Percentiles rank a stretch among this genome's conserved stretches.
Evolutionary conservation across 176 grass and related monocot genomes (phyloP).

Genomic region (Cocos nucifera): DNA sequence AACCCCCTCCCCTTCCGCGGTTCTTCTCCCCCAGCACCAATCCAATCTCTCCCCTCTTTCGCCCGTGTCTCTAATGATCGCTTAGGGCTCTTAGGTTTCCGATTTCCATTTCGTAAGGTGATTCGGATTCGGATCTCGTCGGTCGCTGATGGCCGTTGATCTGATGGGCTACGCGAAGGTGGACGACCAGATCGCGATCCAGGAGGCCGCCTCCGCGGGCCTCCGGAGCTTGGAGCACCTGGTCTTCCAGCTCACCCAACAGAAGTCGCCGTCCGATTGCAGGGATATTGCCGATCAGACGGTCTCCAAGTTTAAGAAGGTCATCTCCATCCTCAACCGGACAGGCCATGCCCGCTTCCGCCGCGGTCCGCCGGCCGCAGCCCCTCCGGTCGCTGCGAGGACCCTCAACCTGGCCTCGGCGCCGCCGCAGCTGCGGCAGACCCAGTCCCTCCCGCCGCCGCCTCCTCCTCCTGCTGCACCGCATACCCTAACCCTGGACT

Average conservation of each 20-base stretch:
- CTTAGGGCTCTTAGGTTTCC: too few species aligned
- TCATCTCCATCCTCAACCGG: slow-evolving; percentile 86
- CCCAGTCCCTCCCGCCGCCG: background rate
- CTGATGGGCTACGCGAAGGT: slow-evolving; percentile 44
- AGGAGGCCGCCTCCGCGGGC: slow-evolving; percentile 69
- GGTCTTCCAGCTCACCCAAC: slow-evolving; percentile 45
- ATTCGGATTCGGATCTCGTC: background rate
- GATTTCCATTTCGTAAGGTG: too few species aligned
- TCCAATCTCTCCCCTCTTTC: too few species aligned
- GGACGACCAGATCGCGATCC: slow-evolving; percentile 67
- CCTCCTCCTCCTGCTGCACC: slow-evolving; percentile 15
- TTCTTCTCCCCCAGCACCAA: too few species aligned
- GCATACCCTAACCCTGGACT: slow-evolving; percentile 74
- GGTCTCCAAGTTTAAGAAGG: slow-evolving; percentile 81
- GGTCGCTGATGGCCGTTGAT: slow-evolving; percentile 49
- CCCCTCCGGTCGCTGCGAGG: background rate
- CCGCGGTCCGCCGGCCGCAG: slow-evolving; percentile 18
- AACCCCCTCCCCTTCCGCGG: too few species aligned
- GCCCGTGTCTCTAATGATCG: too few species aligned
- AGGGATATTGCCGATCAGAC: slow-evolving; percentile 81
- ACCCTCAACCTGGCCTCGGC: background rate
- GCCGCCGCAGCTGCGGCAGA: background rate
- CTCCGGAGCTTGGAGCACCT: slow-evolving; percentile 70
- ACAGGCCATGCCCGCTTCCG: slow-evolving; percentile 95
- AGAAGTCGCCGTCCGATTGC: slow-evolving; percentile 28